Evolutionary conservation across 2,329 filamentous ascomycete genomes (phyloP).

Genomic region (Sporothrix pseudoabietina): DNA sequence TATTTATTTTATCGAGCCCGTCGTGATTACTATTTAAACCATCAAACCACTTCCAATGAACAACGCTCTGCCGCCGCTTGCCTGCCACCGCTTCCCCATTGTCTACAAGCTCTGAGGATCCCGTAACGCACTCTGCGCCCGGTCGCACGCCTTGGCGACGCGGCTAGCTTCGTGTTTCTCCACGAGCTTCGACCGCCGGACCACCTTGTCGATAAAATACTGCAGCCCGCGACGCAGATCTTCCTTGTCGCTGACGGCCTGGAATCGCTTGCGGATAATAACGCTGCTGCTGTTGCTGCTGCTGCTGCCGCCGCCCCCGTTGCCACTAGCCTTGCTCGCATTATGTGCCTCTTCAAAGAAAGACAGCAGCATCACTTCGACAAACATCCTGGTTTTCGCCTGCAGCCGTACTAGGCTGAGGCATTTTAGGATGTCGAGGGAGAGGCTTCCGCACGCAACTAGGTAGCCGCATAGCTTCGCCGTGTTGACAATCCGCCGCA

Average conservation of each 20-base stretch:
- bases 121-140: constrained; percentile 46
- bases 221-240: constrained; percentile 73
- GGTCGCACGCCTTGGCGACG: constrained; percentile 52
- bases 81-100: not conserved
- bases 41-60: not conserved
- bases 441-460: constrained; percentile 50
- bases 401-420: constrained; percentile 80
- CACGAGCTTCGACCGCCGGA: constrained; percentile 64
- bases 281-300: not conserved
- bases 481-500: constrained; percentile 55
- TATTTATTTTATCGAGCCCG: not conserved
- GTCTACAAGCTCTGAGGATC: constrained; percentile 1
- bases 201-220: constrained; percentile 76
- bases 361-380: constrained; percentile 78
- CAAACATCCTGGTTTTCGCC: constrained; percentile 72
- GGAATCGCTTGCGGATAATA: constrained; percentile 65
- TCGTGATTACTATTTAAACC: not conserved
- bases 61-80: not conserved
- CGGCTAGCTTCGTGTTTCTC: constrained; percentile 52
- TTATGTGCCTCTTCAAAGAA: constrained; percentile 69
- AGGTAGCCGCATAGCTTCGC: constrained; percentile 58
- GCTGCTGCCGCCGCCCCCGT: constrained; percentile 30
- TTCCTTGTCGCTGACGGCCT: constrained; percentile 62
- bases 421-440: constrained; percentile 60
- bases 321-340: constrained; percentile 40